Evolutionary conservation across 306 rosid genomes (phyloP).

Genomic region (Coriaria nepalensis): DNA sequence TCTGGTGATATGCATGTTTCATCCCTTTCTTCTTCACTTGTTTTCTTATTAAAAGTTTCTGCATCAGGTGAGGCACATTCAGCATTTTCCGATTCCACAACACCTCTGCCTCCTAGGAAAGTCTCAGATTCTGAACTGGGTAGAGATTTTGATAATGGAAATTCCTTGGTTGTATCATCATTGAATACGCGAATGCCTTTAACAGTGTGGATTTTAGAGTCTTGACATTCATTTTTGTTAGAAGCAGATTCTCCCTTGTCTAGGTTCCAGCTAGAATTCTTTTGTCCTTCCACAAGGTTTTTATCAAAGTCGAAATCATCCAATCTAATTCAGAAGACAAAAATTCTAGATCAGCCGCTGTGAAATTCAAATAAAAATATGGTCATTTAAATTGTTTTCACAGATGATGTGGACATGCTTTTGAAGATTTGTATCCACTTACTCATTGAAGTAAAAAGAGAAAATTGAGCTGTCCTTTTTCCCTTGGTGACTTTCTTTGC

Average conservation of each 20-base stretch:
- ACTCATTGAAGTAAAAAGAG: conserved; percentile 78
- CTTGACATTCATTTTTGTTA: conserved; percentile 25
- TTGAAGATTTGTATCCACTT: conserved; percentile 21
- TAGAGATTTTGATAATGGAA: conserved; percentile 26
- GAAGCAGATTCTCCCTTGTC: conserved; percentile 26
- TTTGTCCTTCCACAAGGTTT: conserved; percentile 24
- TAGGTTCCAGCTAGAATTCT: conserved; percentile 20
- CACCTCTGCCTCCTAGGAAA: conserved; percentile 21
- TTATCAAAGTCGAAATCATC: conserved; percentile 55
- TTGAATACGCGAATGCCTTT: conserved; percentile 23
- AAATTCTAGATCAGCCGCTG: conserved; percentile 12
- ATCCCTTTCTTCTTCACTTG: conserved; percentile 20
- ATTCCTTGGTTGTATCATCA: conserved; percentile 20
- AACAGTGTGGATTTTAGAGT: conserved; percentile 18
- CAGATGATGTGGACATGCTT: conserved; percentile 9
- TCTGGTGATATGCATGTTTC: conserved; percentile 20
- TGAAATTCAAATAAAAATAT: conserved; percentile 6
- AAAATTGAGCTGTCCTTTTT: conserved; percentile 40
- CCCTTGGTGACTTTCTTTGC: conserved; percentile 34
- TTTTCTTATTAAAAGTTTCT: conserved; percentile 16
- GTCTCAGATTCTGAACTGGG: conserved; percentile 23
- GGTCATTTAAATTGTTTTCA: conserved; percentile 6
- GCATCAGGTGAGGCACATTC: conserved; percentile 20
- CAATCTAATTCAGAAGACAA: conserved; percentile 27
- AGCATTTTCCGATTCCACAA: conserved; percentile 22